These are phyloP conservation scores for Rhizopus sp. DNA, from an alignment of 371 early-diverging fungal genomes.

Conservation along the genomic window DNA sequence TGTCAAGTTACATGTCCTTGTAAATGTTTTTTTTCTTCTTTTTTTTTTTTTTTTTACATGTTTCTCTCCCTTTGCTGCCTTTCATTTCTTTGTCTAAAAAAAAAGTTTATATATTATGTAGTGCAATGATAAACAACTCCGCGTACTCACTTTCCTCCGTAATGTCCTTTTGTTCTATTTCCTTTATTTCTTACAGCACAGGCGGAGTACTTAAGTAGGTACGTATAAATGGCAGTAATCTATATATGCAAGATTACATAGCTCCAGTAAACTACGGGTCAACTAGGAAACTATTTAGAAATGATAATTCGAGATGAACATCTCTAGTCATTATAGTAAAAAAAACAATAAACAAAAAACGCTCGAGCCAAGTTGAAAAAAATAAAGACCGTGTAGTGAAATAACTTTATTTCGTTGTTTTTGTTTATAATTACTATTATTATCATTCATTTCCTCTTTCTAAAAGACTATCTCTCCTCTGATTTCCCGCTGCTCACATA, in stretches of 20 bases:
- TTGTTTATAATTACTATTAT: not conserved
- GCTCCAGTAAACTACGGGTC: too few species aligned
- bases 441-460: conserved; percentile 2
- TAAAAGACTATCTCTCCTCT: conserved; percentile 4
- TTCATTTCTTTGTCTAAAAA: not conserved
- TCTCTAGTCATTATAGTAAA: conserved; percentile 15
- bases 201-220: conserved; percentile 10
- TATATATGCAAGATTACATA: too few species aligned
- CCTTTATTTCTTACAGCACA: conserved; percentile 1
- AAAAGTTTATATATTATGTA: too few species aligned
- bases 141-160: too few species aligned
- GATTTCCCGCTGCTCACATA: not conserved
- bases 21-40: too few species aligned
- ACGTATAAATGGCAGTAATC: too few species aligned
- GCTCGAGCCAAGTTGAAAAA: conserved; percentile 24
- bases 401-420: conserved; percentile 3
- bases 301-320: not conserved
- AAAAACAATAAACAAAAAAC: conserved; percentile 22
- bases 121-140: conserved; percentile 9
- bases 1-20: not conserved
- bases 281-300: too few species aligned
- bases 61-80: not conserved
- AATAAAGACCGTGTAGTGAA: too few species aligned
- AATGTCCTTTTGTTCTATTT: conserved; percentile 3
- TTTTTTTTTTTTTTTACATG: too few species aligned